Percentiles rank a stretch among this genome's conserved stretches.
Evolutionary conservation across 768 basidiomycete species (phyloP).

Genomic region (Tylopilus felleus): DNA sequence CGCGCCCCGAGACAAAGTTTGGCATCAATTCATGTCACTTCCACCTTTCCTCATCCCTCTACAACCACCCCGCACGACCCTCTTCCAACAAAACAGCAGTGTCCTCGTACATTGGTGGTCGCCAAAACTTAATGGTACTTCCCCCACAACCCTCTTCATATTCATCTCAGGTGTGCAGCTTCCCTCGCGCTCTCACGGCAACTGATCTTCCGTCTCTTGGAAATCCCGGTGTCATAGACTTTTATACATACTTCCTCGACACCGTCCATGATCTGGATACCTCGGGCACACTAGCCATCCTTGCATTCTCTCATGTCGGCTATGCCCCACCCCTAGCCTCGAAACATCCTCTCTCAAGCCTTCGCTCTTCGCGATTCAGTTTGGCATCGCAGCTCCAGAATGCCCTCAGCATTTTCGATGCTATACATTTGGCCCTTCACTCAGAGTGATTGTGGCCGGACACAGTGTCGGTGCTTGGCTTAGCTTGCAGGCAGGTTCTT

Average conservation of each 20-base stretch:
- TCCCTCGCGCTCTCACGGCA: background rate
- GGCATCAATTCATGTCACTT: background rate
- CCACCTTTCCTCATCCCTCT: constrained; percentile 8
- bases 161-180: constrained; percentile 46
- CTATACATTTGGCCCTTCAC: constrained; percentile 32
- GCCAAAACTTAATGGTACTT: constrained; percentile 13
- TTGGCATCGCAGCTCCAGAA: constrained; percentile 53
- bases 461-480: constrained; percentile 80
- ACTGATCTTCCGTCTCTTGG: constrained; percentile 26
- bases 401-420: constrained; percentile 53
- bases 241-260: constrained; percentile 65
- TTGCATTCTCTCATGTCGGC: constrained; percentile 62
- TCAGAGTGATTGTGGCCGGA: constrained; percentile 46
- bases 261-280: constrained; percentile 35
- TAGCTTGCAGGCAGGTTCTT: constrained; percentile 42
- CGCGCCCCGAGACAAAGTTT: constrained; percentile 1
- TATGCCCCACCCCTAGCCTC: constrained; percentile 45
- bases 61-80: constrained; percentile 4
- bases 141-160: constrained; percentile 36
- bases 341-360: constrained; percentile 1
- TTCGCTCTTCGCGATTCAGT: constrained; percentile 25
- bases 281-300: constrained; percentile 44
- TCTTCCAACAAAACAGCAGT: constrained; percentile 5
- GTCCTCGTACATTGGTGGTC: constrained; percentile 56
- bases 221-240: constrained; percentile 60